phyloP scores from a whole-genome alignment of 2,329 filamentous ascomycete genomes.

The Beauveria asiatica region DNA sequence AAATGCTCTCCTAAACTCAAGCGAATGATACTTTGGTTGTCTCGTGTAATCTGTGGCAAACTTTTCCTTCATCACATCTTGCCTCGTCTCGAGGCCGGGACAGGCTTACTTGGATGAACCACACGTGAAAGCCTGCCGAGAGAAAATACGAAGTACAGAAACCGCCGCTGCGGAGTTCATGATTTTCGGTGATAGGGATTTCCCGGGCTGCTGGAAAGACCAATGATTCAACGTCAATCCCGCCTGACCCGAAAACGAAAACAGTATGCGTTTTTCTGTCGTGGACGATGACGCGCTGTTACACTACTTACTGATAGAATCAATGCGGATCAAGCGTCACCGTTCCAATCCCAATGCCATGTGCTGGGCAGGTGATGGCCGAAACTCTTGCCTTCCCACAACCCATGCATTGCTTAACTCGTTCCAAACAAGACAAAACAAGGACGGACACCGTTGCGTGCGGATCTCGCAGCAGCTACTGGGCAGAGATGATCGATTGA shows the following conservation, averaged over 20 bases:
- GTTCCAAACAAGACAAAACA: not conserved
- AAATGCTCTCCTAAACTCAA: not conserved
- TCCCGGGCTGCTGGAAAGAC: not conserved
- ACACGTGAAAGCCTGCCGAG: not conserved
- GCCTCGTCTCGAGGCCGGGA: not conserved
- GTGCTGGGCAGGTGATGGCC: not conserved
- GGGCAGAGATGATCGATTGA: not conserved
- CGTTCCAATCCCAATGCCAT: not conserved
- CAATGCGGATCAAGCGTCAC: not conserved
- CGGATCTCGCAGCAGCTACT: conserved; percentile 2
- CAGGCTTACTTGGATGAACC: not conserved
- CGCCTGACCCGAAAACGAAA: not conserved
- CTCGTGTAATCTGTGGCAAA: not conserved
- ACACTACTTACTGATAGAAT: not conserved
- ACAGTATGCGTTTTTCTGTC: not conserved
- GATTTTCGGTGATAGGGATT: not conserved
- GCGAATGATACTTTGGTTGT: not conserved
- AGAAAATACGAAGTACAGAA: not conserved
- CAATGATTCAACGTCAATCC: not conserved
- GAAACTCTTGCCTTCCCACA: not conserved
- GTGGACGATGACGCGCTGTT: not conserved
- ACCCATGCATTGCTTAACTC: not conserved
- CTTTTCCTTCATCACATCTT: not conserved
- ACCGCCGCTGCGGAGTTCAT: not conserved
- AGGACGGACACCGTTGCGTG: not conserved